Evolutionary conservation across 2,329 filamentous ascomycete species (phyloP).

Genomic region (Hypoxylon sp.): DNA sequence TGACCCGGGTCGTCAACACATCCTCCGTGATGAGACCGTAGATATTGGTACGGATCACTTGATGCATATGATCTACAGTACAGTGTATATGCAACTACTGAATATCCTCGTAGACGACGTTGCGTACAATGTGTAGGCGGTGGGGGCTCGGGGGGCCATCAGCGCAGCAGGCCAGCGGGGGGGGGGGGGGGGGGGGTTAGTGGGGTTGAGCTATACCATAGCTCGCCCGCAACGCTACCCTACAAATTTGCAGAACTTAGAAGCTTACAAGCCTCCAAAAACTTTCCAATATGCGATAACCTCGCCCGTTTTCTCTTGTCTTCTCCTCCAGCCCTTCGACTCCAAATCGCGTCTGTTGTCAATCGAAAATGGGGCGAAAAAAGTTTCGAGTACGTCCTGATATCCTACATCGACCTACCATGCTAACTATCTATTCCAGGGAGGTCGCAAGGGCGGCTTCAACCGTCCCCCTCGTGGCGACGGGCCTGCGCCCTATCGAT

Average conservation of each 20-base stretch:
- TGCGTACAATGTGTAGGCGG: too few relatives aligned
- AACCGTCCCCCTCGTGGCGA: slow-evolving; percentile 41
- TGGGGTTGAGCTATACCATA: not conserved
- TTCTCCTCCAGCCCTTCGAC: not conserved
- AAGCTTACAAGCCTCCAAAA: not conserved
- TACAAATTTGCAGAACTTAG: not conserved
- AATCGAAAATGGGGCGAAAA: slow-evolving; percentile 41
- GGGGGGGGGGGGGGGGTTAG: not conserved
- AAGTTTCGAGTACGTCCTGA: slow-evolving; percentile 40
- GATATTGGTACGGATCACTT: too few relatives aligned
- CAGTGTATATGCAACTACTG: too few relatives aligned
- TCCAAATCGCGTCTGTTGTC: slow-evolving; percentile 7
- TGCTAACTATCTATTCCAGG: slow-evolving; percentile 33
- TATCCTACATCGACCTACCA: not conserved
- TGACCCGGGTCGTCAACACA: too few relatives aligned
- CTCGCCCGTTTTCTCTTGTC: not conserved
- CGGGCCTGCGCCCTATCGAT: slow-evolving; percentile 48
- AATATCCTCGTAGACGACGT: too few relatives aligned
- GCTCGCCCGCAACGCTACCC: too few relatives aligned
- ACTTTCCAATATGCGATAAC: slow-evolving; percentile 1
- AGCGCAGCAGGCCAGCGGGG: too few relatives aligned
- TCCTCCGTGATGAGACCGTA: too few relatives aligned
- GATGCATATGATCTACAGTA: too few relatives aligned
- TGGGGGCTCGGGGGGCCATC: too few relatives aligned
- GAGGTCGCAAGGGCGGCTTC: slow-evolving; percentile 43